These are phyloP conservation scores for Alternaria metachromatica DNA, from an alignment of 2,329 filamentous ascomycete species.

Conservation along the genomic window DNA sequence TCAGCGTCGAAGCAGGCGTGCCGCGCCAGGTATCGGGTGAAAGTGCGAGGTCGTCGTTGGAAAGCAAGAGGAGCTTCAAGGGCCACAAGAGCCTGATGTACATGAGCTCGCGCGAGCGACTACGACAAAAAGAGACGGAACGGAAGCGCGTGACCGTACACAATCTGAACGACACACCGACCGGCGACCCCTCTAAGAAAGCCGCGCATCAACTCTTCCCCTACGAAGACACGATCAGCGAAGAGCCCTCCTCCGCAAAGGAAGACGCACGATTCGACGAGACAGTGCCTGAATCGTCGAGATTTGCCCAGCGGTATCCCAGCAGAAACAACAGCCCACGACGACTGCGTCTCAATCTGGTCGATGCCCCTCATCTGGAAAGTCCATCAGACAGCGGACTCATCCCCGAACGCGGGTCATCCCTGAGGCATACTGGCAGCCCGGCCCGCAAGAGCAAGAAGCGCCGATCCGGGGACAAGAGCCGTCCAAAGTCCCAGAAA, in stretches of 20 bases:
- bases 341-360: conserved; percentile 33
- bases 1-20: conserved; percentile 48
- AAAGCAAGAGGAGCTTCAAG: conserved; percentile 45
- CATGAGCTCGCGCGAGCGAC: conserved; percentile 73
- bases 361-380: conserved; percentile 32
- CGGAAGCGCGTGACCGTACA: conserved; percentile 61
- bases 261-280: conserved; percentile 14
- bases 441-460: conserved; percentile 42
- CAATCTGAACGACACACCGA: conserved; percentile 51
- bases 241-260: conserved; percentile 35
- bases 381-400: conserved; percentile 39
- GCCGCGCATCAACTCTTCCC: conserved; percentile 33
- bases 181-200: conserved; percentile 32
- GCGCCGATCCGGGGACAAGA: conserved; percentile 28
- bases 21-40: conserved; percentile 34
- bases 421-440: conserved; percentile 41
- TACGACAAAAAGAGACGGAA: conserved; percentile 68
- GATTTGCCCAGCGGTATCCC: conserved; percentile 36
- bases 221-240: conserved; percentile 47
- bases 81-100: conserved; percentile 69
- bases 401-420: conserved; percentile 44
- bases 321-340: conserved; percentile 43
- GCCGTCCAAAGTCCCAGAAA: conserved; percentile 36
- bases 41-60: conserved; percentile 43
- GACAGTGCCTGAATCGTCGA: conserved; percentile 36